A percentile compares a stretch with the other conserved stretches of the same genome.
phyloP scores from a whole-genome alignment of 2,329 filamentous ascomycete species.

The Aspergillus phoenicis region DNA sequence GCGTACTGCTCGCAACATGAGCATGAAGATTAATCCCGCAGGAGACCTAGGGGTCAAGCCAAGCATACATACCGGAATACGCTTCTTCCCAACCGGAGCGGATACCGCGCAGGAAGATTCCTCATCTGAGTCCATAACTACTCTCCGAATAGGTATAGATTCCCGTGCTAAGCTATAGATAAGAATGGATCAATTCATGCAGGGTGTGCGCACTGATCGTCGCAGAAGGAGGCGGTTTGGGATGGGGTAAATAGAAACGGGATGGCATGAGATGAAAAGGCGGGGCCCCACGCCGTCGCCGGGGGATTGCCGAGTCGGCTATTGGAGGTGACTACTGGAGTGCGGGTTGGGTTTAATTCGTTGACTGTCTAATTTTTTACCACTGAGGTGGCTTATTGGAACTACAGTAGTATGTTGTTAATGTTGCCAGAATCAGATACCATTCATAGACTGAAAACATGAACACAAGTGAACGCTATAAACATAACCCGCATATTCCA shows the following conservation, averaged over 20 bases:
- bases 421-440: too few species aligned
- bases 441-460: too few species aligned
- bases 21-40: too few species aligned
- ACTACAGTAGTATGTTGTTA: too few species aligned
- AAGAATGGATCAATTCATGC: neutral
- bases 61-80: slow-evolving; percentile 34
- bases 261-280: neutral
- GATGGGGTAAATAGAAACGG: neutral
- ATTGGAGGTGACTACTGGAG: neutral
- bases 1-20: too few species aligned
- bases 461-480: neutral
- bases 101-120: slow-evolving; percentile 23
- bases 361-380: too few species aligned
- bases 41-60: too few species aligned
- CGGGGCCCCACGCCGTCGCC: neutral
- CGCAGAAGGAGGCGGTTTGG: neutral
- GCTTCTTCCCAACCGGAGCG: slow-evolving; percentile 35
- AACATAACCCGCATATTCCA: neutral
- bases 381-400: too few species aligned
- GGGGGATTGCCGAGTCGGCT: slow-evolving; percentile 2
- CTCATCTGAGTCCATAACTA: slow-evolving; percentile 27
- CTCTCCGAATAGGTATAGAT: neutral
- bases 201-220: neutral
- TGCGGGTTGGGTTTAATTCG: neutral
- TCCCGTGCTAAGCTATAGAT: too few species aligned